Evolutionary conservation across 140 eudicot genomes (phyloP).

Genomic region (Ambrosia hybrid): DNA sequence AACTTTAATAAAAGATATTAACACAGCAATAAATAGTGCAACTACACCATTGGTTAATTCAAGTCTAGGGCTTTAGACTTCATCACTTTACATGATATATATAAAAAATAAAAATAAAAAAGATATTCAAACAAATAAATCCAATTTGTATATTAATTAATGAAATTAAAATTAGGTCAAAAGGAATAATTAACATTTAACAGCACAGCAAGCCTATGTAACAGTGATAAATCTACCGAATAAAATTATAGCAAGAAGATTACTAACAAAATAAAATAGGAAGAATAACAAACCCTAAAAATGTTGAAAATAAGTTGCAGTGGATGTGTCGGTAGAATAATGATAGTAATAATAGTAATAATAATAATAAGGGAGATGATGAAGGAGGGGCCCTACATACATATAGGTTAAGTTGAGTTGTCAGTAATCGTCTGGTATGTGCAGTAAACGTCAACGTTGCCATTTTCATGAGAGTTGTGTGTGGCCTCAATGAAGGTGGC

Average conservation of each 20-base stretch:
- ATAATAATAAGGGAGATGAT: slow-evolving; percentile 14
- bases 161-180: not conserved
- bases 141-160: no score
- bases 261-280: no score
- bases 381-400: slow-evolving; percentile 11
- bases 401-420: slow-evolving; percentile 15
- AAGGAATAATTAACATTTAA: not conserved
- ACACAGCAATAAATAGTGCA: slow-evolving; percentile 13
- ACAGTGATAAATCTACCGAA: not conserved
- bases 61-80: slow-evolving; percentile 17
- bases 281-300: slow-evolving; percentile 17
- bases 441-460: slow-evolving; percentile 25
- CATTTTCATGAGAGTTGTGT: not conserved
- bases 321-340: slow-evolving; percentile 16
- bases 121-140: no score
- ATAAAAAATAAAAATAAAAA: no score
- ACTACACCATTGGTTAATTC: slow-evolving; percentile 23
- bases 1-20: slow-evolving; percentile 4
- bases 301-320: slow-evolving; percentile 1
- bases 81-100: not conserved
- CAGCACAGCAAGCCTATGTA: not conserved
- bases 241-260: no score
- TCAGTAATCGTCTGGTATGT: slow-evolving; percentile 16
- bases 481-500: slow-evolving; percentile 5
- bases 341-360: not conserved